phyloP scores from a whole-genome alignment of 1,284 basidiomycete species.

The Pyrrhoderma noxium region DNA sequence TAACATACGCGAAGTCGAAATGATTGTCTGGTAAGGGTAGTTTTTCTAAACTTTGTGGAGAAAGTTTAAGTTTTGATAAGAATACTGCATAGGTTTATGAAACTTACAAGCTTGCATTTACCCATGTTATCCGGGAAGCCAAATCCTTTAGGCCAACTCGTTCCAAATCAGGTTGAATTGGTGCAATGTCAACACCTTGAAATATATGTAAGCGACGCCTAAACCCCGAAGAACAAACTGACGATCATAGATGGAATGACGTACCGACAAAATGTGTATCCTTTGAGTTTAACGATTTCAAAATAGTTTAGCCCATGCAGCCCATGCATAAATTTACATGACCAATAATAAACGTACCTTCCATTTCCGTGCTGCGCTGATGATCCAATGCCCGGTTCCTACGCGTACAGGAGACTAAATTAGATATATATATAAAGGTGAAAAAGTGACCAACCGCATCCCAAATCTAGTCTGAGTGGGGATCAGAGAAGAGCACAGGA shows the following conservation, averaged over 20 bases:
- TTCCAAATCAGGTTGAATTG: slow-evolving; percentile 55
- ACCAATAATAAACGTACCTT: slow-evolving; percentile 35
- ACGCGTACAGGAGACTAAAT: neutral
- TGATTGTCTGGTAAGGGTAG: slow-evolving; percentile 62
- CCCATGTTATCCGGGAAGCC: slow-evolving; percentile 55
- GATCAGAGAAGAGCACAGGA: slow-evolving; percentile 8
- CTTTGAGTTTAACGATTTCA: slow-evolving; percentile 22
- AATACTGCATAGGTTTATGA: neutral
- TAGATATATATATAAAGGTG: slow-evolving; percentile 3
- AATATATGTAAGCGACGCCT: neutral
- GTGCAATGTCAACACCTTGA: slow-evolving; percentile 65
- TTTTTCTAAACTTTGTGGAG: slow-evolving; percentile 42
- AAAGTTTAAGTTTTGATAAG: slow-evolving; percentile 11
- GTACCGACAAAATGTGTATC: slow-evolving; percentile 53
- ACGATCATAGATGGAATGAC: slow-evolving; percentile 18
- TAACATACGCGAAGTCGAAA: slow-evolving; percentile 59
- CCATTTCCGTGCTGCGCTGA: slow-evolving; percentile 54
- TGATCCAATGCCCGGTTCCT: slow-evolving; percentile 63
- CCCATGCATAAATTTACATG: neutral
- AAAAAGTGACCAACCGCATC: slow-evolving; percentile 45
- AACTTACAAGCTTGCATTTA: slow-evolving; percentile 57
- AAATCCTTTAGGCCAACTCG: slow-evolving; percentile 48
- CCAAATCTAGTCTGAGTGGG: slow-evolving; percentile 48
- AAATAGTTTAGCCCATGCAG: neutral
- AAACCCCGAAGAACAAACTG: neutral